Conservation (phyloP, 768 basidiomycete species). For the Mycena vulgaris region DNA sequence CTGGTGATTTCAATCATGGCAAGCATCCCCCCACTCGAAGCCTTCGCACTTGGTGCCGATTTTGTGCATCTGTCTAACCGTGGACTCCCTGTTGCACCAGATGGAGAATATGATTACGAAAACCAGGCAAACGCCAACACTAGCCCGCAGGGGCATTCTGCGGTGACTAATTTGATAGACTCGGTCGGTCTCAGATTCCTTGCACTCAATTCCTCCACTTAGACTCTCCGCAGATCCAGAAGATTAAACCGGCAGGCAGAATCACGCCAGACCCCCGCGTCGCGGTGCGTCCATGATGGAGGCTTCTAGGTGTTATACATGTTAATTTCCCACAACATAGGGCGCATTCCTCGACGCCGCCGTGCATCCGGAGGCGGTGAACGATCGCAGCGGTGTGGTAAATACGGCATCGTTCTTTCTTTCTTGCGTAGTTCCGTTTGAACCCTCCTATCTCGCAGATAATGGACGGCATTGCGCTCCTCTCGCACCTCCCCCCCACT, state of each 20-base stretch:
- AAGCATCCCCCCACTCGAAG: not conserved
- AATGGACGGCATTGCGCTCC: slow-evolving; percentile 42
- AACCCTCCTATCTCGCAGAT: slow-evolving; percentile 40
- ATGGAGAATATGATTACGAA: not conserved
- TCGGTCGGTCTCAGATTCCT: not conserved
- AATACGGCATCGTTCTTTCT: slow-evolving; percentile 8
- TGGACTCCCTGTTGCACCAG: not conserved
- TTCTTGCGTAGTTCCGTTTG: not conserved
- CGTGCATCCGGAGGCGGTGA: slow-evolving; percentile 52
- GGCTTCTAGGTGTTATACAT: too few species aligned
- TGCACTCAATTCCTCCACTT: not conserved
- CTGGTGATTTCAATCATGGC: not conserved
- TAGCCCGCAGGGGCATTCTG: not conserved
- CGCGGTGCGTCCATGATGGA: not conserved
- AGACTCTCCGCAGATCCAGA: not conserved
- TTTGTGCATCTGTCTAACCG: not conserved
- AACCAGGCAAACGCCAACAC: not conserved
- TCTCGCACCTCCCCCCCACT: slow-evolving; percentile 44
- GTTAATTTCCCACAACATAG: slow-evolving; percentile 29
- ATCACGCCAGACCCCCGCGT: not conserved
- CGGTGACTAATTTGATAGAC: not conserved
- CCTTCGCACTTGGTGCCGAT: not conserved
- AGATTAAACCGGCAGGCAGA: not conserved
- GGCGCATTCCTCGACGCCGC: slow-evolving; percentile 46
- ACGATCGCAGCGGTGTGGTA: slow-evolving; percentile 57